Evolutionary conservation across 2,329 filamentous ascomycete genomes (phyloP), one percentile per base, ranked within the genome.

Genomic region (Penicillium aurantiogriseum): DNA sequence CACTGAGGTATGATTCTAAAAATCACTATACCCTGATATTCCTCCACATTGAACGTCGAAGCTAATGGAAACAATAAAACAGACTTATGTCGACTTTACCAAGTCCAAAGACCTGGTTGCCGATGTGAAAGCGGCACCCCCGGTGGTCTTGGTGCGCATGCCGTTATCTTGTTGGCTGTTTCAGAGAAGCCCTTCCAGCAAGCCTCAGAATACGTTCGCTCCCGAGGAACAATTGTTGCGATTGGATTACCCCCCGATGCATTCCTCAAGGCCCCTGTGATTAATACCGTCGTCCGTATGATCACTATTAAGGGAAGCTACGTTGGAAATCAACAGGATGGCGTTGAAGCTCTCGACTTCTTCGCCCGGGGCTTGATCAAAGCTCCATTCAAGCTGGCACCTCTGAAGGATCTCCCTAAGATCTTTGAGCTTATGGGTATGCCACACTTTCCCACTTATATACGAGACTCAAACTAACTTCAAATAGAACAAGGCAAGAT

Each of bases 141-240:
- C 27, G 91, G 93, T 67, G 90, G 92, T 46, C 91, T 61, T 36
- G 59, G 59, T 4, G 61, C 92, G 6, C 88, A 95, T 69, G 92
- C 91, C 35, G 91, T 92, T 61, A 81, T 96, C 63, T 81, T 96
- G 43, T 85, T 96, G 55, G 91, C 92, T 59, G 90, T 91, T 42
- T 84, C 81, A 66, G 91, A 96, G 83, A 90, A 88, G 81, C 92
- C 92, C 46, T 96, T 96, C 86, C 90, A 96, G 79, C 91, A 96
- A 79, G 92, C 92, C 48, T 86, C 88, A 36, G 85, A 83, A 77
- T 96, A 96, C 76, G 88, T 96, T 62, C 88, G 92, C 55, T 84
- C 90, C 54, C 85, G 86, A 58, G 92, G 92, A 57, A 85, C 85
- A 44, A 89, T 96, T 69, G 83, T 96, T 60, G 92, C 89, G 77